These are phyloP conservation scores for Hymenoscyphus albidus DNA, from an alignment of 2,329 filamentous ascomycete species.

Conservation along the genomic window DNA sequence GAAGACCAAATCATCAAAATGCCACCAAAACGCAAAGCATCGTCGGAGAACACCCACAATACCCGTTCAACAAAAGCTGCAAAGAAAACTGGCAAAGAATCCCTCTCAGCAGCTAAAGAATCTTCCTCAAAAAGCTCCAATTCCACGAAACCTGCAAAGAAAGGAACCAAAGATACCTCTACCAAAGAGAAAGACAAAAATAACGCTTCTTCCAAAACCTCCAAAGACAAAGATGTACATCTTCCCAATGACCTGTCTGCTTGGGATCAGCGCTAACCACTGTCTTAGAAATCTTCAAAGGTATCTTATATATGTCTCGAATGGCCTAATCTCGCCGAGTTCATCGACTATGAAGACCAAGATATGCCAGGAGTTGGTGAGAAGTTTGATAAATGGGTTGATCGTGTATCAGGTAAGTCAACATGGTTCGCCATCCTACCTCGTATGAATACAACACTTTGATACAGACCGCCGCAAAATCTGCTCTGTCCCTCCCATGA, in stretches of 20 bases:
- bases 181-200: not conserved
- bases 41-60: not conserved
- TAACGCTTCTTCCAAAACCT: not conserved
- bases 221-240: too few species aligned
- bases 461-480: not conserved
- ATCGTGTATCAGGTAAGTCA: conserved; percentile 18
- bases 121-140: not conserved
- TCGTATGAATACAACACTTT: not conserved
- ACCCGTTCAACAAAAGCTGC: not conserved
- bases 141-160: not conserved
- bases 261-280: too few species aligned
- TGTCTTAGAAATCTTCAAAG: too few species aligned
- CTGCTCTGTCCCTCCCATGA: not conserved
- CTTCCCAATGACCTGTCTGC: too few species aligned
- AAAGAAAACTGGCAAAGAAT: conserved; percentile 7
- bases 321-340: conserved; percentile 21
- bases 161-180: not conserved
- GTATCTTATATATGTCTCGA: not conserved
- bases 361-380: conserved; percentile 22
- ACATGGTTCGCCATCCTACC: not conserved
- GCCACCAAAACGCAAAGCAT: conserved; percentile 6
- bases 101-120: not conserved
- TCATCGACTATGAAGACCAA: conserved; percentile 21
- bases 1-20: not conserved
- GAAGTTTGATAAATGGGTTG: conserved; percentile 15